Evolutionary conservation across 495 filamentous ascomycete genomes (phyloP), one percentile per base, ranked within the genome.

Genomic region (Alectoria sarmentosa): DNA sequence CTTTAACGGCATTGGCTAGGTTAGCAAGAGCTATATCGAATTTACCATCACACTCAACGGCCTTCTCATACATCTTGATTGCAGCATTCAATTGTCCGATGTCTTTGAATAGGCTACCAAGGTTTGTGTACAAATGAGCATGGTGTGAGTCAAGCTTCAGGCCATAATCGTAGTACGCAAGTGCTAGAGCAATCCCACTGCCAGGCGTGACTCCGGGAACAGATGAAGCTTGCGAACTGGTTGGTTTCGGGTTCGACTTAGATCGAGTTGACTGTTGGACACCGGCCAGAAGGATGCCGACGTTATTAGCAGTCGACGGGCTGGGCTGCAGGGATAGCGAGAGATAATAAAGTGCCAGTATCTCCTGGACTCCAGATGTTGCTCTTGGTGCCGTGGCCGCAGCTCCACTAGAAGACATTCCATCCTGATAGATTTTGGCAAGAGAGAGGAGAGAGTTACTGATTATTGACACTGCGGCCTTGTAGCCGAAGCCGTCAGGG

Each of bases 11-110:
- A 76, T 99, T 99, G 36, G 94, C 94, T 60, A 99, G 80, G 72
- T 99, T 99, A 39, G 94, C 96, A 57, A 99, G 79, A 6, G 95
- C 94, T 69, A 99, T 98, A 69, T 99, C 94, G 70, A 99, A 99
- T 39, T 87, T 90, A 19, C 84, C 83, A 73, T 99, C 94, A 73
- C 91, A 98, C 2, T 83, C 80, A 44, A 99, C 94, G 11, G 94
- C 94, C 68, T 91, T 86, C 75, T 98, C 92, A 68, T 99, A 99
- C 94, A 98, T 99, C 63, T 87, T 86, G 66, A 99, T 96, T 13
- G 94, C 95, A 55, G 91, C 84, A 48, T 87, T 83, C 14, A 98
- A 83, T 69, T 98, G 94, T 0, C 95, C 93, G 69, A 98, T 95
- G 69, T 99, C 94, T 71, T 99, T 99, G 38, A 98, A 82, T 38